These are phyloP conservation scores for Brasilioporus rufonigricans DNA, from an alignment of 768 basidiomycete species.

Conservation along the genomic window DNA sequence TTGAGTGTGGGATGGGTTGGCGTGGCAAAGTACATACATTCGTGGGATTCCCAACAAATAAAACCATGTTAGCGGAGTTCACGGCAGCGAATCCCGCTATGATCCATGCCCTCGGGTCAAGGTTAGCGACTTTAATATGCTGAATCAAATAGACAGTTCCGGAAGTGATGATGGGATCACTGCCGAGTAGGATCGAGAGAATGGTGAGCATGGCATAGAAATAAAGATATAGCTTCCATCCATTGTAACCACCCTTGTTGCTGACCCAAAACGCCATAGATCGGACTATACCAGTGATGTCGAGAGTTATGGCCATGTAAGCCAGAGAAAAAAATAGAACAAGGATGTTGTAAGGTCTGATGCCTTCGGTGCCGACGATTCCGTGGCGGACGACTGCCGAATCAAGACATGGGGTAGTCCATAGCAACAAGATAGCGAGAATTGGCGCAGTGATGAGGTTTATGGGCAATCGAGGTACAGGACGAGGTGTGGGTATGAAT, in stretches of 20 bases:
- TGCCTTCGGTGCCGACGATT: not conserved
- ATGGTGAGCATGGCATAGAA: not conserved
- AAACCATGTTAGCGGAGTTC: not conserved
- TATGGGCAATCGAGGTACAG: too few species aligned
- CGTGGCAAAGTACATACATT: too few species aligned
- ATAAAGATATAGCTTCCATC: too few species aligned
- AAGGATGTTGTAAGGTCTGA: too few species aligned
- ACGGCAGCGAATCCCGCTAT: not conserved
- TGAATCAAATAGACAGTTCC: not conserved
- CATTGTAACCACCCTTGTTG: too few species aligned
- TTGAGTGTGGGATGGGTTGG: too few species aligned
- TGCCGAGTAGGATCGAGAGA: not conserved
- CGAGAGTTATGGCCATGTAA: not conserved
- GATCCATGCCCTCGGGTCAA: not conserved
- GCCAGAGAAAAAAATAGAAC: not conserved
- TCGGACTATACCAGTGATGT: too few species aligned
- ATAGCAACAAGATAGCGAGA: not conserved
- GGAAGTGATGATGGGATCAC: not conserved
- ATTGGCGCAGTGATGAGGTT: too few species aligned
- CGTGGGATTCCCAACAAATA: too few species aligned
- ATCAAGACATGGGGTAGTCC: not conserved
- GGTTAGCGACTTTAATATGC: not conserved
- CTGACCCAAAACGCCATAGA: too few species aligned
- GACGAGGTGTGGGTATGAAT: too few species aligned
- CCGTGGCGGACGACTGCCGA: not conserved